phyloP scores from a whole-genome alignment of 1,284 basidiomycete species.

The Apiotrichum domesticum region DNA sequence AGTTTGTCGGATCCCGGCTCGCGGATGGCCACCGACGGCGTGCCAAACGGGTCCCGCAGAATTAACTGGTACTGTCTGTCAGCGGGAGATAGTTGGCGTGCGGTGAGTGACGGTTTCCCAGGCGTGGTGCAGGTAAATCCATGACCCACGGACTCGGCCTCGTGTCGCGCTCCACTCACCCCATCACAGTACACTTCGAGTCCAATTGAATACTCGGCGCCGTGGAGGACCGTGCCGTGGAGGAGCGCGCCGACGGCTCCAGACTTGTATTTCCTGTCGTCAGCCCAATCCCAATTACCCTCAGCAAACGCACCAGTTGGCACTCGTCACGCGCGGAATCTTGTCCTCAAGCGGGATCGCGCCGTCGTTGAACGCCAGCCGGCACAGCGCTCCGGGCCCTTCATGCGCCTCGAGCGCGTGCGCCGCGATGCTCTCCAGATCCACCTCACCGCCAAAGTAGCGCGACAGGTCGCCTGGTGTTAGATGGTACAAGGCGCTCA shows the following conservation, averaged over 20 bases:
- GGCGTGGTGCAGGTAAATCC: too few relatives aligned
- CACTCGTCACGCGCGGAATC: constrained; percentile 47
- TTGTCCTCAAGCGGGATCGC: constrained; percentile 41
- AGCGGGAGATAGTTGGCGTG: background rate
- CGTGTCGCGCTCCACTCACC: constrained; percentile 48
- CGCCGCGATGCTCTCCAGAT: constrained; percentile 47
- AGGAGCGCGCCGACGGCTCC: constrained; percentile 42
- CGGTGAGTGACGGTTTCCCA: constrained; percentile 4
- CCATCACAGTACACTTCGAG: constrained; percentile 43
- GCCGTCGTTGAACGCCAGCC: constrained; percentile 49
- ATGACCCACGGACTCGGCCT: too few relatives aligned
- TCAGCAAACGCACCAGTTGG: constrained; percentile 39
- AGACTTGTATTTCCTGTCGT: constrained; percentile 38
- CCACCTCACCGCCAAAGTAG: constrained; percentile 54
- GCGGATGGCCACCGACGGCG: constrained; percentile 43
- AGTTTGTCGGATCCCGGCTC: constrained; percentile 35
- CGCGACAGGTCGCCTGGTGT: constrained; percentile 32
- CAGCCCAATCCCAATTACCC: background rate
- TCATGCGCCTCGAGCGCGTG: constrained; percentile 42
- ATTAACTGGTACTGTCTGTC: constrained; percentile 31
- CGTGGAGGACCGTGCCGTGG: constrained; percentile 37
- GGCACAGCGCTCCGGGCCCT: constrained; percentile 48
- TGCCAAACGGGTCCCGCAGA: constrained; percentile 46
- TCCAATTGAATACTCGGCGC: constrained; percentile 39
- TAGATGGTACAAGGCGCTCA: constrained; percentile 21